These are phyloP conservation scores for Neurospora sp. DNA, from an alignment of 495 filamentous ascomycete species.

Conservation along the genomic window DNA sequence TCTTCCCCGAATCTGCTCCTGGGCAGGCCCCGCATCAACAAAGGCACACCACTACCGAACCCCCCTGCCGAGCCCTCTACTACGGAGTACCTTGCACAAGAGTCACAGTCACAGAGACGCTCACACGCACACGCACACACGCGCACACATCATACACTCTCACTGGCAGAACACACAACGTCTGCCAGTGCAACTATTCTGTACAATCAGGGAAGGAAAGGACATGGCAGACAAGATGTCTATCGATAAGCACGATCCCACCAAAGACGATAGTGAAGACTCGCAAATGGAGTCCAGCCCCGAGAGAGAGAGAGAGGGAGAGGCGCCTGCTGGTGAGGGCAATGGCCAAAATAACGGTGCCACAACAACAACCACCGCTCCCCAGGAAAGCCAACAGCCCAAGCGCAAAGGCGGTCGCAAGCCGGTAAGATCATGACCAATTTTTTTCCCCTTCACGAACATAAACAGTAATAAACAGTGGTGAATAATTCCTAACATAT, in stretches of 20 bases:
- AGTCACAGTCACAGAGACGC: neutral
- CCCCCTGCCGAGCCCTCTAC: neutral
- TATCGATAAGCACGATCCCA: slow-evolving; percentile 44
- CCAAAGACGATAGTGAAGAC: slow-evolving; percentile 42
- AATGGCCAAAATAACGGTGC: neutral
- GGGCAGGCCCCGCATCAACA: neutral
- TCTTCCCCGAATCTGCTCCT: neutral
- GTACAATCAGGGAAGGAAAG: slow-evolving; percentile 9
- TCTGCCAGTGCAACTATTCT: neutral
- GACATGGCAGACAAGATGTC: slow-evolving; percentile 50
- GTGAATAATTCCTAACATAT: slow-evolving; percentile 10
- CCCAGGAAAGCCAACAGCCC: slow-evolving; percentile 39
- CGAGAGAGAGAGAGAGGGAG: slow-evolving; percentile 41
- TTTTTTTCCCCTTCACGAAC: neutral
- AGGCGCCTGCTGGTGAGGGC: slow-evolving; percentile 18
- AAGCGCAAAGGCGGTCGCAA: slow-evolving; percentile 93
- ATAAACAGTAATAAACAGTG: neutral
- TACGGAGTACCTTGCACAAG: neutral
- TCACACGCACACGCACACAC: neutral
- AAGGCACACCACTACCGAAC: neutral
- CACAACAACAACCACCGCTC: slow-evolving; percentile 3
- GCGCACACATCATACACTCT: neutral
- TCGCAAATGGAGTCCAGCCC: slow-evolving; percentile 43
- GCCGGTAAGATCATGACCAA: neutral
- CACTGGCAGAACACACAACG: neutral